Conservation (phyloP, 176 grass and related monocot species). For the Pharus latifolius region DNA sequence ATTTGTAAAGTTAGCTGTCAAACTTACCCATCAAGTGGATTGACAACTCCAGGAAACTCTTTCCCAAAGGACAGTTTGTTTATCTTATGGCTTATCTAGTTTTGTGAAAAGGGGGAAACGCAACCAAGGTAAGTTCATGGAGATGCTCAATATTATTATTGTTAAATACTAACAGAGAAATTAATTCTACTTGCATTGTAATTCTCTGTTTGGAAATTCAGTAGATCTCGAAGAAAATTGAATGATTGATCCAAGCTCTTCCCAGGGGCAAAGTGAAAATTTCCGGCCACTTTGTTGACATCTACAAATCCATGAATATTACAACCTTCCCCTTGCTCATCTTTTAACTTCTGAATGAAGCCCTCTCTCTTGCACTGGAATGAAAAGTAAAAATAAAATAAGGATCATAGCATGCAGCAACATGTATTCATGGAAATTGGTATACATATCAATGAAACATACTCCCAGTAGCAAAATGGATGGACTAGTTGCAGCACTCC, state of each 20-base stretch:
- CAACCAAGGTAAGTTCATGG: not conserved
- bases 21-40: conserved; percentile 98
- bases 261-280: conserved; percentile 99
- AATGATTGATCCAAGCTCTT: conserved; percentile 86
- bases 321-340: conserved; percentile 95
- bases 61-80: conserved; percentile 98
- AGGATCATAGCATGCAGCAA: no score
- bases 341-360: conserved; percentile 81
- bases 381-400: not conserved
- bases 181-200: conserved; percentile 71
- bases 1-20: not conserved
- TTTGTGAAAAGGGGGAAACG: conserved; percentile 11
- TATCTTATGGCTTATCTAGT: conserved; percentile 98
- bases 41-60: conserved; percentile 91
- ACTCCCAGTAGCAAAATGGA: not conserved
- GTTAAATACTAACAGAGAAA: not conserved
- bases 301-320: conserved; percentile 92
- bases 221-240: conserved; percentile 85
- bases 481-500: conserved; percentile 5
- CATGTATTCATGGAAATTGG: no score
- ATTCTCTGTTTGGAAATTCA: conserved; percentile 85
- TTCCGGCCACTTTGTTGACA: conserved; percentile 98
- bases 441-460: not conserved
- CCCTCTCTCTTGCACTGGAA: conserved; percentile 96
- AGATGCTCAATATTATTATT: not conserved